Conservation (phyloP, 192 early-diverging fungal species). For the Umbelopsis isabellina region DNA sequence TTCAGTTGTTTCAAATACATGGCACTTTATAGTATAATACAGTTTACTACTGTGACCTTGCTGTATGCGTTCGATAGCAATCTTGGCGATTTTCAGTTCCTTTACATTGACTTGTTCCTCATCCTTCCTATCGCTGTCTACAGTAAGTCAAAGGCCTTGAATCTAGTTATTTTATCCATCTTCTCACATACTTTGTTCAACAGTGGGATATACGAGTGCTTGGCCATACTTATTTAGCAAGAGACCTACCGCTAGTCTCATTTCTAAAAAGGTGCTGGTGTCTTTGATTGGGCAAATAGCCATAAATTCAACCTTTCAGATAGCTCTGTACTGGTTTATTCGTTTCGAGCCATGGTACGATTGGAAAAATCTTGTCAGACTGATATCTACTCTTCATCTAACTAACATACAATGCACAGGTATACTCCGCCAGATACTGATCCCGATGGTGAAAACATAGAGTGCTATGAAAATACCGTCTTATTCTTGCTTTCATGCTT, state of each 20-base stretch:
- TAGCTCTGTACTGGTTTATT: constrained; percentile 70
- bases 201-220: constrained; percentile 90
- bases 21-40: constrained; percentile 96
- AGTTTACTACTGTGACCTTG: constrained; percentile 93
- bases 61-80: constrained; percentile 88
- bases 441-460: constrained; percentile 68
- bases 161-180: neutral
- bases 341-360: constrained; percentile 76
- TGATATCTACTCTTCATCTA: constrained; percentile 29
- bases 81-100: constrained; percentile 94
- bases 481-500: constrained; percentile 90
- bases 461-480: constrained; percentile 88
- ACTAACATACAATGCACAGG: constrained; percentile 18
- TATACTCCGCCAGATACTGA: constrained; percentile 61
- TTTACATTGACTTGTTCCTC: constrained; percentile 92
- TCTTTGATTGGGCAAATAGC: constrained; percentile 89
- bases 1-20: constrained; percentile 99
- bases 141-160: constrained; percentile 44
- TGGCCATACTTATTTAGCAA: constrained; percentile 72
- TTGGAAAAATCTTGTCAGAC: neutral
- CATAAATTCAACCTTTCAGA: constrained; percentile 83
- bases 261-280: constrained; percentile 88
- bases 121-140: constrained; percentile 87
- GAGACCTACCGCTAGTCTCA: constrained; percentile 88
- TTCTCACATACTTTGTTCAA: neutral